These are phyloP conservation scores for Mesotaenium endlicherianum DNA, from an alignment of 139 green algal species.

Conservation along the genomic window DNA sequence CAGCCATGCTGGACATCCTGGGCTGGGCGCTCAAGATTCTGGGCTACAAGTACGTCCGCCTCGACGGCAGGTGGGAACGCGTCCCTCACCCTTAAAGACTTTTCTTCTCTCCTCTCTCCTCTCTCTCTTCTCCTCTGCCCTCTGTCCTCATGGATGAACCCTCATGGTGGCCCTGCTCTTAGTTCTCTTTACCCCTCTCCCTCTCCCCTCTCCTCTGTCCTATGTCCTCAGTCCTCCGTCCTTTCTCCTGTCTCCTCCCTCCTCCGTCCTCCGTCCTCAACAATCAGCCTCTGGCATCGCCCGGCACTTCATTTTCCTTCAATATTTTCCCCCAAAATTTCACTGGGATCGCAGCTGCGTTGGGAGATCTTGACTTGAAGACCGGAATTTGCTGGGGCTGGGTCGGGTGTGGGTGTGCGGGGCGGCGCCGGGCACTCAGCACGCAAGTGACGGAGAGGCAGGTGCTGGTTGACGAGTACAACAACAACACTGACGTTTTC, in stretches of 20 bases:
- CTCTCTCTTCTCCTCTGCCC: not conserved
- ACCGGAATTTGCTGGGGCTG: not conserved
- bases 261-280: too few species aligned
- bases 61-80: constrained; percentile 71
- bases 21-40: constrained; percentile 78
- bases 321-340: too few species aligned
- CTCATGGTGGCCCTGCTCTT: not conserved
- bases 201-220: not conserved
- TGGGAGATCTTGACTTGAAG: too few species aligned
- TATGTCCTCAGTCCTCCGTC: not conserved
- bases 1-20: constrained; percentile 83
- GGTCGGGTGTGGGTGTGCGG: not conserved
- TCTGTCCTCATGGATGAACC: not conserved
- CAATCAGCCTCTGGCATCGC: too few species aligned
- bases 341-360: too few species aligned
- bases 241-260: not conserved
- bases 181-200: not conserved
- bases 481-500: constrained; percentile 72
- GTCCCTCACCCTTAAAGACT: not conserved
- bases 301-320: too few species aligned
- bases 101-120: not conserved
- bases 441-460: constrained; percentile 75
- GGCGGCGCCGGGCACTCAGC: constrained; percentile 24
- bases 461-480: constrained; percentile 80
- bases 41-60: constrained; percentile 67